Conservation (phyloP, 495 filamentous ascomycete species). For the Hypoxylon intermedium region DNA sequence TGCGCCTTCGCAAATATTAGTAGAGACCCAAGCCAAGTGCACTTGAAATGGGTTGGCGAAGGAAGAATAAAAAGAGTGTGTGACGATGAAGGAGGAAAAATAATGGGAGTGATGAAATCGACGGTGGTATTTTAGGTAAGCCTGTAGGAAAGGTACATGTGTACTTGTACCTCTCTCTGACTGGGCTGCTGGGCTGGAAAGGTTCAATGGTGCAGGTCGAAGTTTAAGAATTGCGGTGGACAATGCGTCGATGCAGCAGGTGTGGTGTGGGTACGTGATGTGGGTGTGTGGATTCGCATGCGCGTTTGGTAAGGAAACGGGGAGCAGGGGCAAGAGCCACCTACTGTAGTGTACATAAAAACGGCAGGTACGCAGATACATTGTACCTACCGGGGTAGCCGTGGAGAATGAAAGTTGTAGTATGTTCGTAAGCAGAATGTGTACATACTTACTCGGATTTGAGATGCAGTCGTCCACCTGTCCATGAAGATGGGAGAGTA, state of each 20-base stretch:
- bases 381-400: background rate
- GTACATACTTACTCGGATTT: background rate
- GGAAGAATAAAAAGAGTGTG: slow-evolving; percentile 25
- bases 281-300: slow-evolving; percentile 8
- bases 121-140: slow-evolving; percentile 37
- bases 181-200: background rate
- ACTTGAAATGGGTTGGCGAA: slow-evolving; percentile 9
- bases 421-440: no score
- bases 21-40: background rate
- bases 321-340: slow-evolving; percentile 11
- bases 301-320: slow-evolving; percentile 13
- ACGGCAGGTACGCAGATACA: background rate
- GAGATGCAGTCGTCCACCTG: background rate
- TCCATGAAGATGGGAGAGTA: background rate
- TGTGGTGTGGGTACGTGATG: background rate
- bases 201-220: background rate
- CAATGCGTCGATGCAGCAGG: slow-evolving; percentile 7
- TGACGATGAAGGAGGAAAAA: slow-evolving; percentile 28
- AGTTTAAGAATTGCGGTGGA: slow-evolving; percentile 30
- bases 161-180: slow-evolving; percentile 7
- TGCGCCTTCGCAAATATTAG: slow-evolving; percentile 3
- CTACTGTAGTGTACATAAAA: background rate
- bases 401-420: no score
- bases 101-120: slow-evolving; percentile 38
- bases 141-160: slow-evolving; percentile 17